Conservation (phyloP, 2,329 filamentous ascomycete species). For the Colletotrichum lini region DNA sequence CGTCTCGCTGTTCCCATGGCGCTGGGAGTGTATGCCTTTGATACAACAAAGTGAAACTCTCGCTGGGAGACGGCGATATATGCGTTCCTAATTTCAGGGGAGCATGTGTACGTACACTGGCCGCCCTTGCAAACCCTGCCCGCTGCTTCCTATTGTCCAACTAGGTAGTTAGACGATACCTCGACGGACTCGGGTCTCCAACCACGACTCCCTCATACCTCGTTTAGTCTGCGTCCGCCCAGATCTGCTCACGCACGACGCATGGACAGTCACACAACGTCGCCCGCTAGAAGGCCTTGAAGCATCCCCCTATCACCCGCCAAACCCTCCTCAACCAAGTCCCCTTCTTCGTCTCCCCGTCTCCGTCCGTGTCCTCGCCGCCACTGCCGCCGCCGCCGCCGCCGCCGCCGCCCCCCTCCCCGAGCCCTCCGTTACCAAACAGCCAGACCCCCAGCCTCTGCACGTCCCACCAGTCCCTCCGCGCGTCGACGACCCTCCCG, state of each 20-base stretch:
- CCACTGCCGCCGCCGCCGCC: too few species aligned
- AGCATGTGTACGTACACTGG: too few species aligned
- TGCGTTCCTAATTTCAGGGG: too few species aligned
- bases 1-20: too few species aligned
- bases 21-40: too few species aligned
- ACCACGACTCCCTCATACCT: neutral
- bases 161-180: neutral
- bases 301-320: neutral
- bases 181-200: neutral
- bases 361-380: neutral
- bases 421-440: slow-evolving; percentile 14
- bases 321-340: neutral
- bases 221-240: too few species aligned
- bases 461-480: slow-evolving; percentile 67
- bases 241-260: neutral
- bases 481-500: slow-evolving; percentile 69
- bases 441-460: slow-evolving; percentile 58
- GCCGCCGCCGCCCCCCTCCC: neutral
- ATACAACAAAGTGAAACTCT: too few species aligned
- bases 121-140: too few species aligned
- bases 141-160: too few species aligned
- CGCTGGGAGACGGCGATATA: too few species aligned
- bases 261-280: too few species aligned
- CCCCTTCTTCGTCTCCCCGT: neutral
- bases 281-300: neutral